Evolutionary conservation across 1,139 yeast genomes (phyloP).

Genomic region (Kluyveromyces sp.): DNA sequence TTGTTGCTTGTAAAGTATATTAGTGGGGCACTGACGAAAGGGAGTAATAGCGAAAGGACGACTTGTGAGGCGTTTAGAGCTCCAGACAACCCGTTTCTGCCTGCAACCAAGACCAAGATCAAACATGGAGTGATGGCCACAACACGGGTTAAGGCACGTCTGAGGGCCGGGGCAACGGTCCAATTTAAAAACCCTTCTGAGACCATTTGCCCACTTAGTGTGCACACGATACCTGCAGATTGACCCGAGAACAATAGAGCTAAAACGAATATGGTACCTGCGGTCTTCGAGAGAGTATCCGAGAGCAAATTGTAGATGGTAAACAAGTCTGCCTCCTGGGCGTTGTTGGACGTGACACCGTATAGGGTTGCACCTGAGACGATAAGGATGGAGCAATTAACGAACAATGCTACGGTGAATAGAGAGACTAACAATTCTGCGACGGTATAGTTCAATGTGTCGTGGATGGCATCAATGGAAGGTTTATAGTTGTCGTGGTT

Average conservation of each 20-base stretch:
- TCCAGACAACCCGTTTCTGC: constrained; percentile 60
- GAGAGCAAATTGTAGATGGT: constrained; percentile 64
- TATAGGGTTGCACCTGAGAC: constrained; percentile 66
- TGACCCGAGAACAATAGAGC: constrained; percentile 73
- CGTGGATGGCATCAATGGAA: constrained; percentile 56
- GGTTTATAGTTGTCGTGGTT: constrained; percentile 45
- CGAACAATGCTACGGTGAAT: constrained; percentile 65
- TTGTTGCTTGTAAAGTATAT: constrained; percentile 60
- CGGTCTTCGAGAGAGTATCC: constrained; percentile 54
- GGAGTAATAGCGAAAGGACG: constrained; percentile 57
- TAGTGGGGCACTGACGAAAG: constrained; percentile 70
- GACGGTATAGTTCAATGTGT: constrained; percentile 57
- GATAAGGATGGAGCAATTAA: constrained; percentile 63
- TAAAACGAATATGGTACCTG: constrained; percentile 65
- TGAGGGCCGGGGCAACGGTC: constrained; percentile 60
- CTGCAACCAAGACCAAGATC: constrained; percentile 53
- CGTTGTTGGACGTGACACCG: constrained; percentile 50
- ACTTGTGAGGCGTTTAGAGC: constrained; percentile 73
- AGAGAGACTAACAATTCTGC: constrained; percentile 58
- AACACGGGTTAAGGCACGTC: constrained; percentile 62
- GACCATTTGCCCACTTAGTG: constrained; percentile 75
- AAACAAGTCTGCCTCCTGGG: constrained; percentile 60
- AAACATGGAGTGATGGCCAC: constrained; percentile 70
- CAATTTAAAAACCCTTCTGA: constrained; percentile 74
- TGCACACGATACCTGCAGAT: constrained; percentile 76